Percentiles rank a stretch among this genome's conserved stretches.
Conservation (phyloP, 1,284 basidiomycete genomes). For the Pyrrhoderma noxium region DNA sequence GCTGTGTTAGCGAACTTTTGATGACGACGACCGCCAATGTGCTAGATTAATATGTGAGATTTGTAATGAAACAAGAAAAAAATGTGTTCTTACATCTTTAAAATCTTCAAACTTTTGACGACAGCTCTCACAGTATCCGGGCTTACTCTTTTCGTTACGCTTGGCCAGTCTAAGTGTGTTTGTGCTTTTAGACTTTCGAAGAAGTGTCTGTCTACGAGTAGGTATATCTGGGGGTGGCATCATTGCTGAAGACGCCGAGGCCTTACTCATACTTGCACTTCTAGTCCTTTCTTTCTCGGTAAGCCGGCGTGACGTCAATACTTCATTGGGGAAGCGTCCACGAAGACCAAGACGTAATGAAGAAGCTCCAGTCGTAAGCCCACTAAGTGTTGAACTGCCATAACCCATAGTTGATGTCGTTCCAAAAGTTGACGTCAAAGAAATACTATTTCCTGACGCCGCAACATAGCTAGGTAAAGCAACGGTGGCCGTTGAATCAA, state of each 20-base stretch:
- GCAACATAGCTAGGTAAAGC: slow-evolving; percentile 60
- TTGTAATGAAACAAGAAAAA: slow-evolving; percentile 3
- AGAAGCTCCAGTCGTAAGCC: slow-evolving; percentile 18
- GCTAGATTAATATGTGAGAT: slow-evolving; percentile 40
- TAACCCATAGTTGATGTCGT: slow-evolving; percentile 68
- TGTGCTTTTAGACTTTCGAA: slow-evolving; percentile 72
- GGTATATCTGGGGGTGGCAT: slow-evolving; percentile 58
- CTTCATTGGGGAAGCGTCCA: slow-evolving; percentile 53
- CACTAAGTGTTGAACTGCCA: slow-evolving; percentile 34
- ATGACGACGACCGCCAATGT: slow-evolving; percentile 72
- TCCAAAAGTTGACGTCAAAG: slow-evolving; percentile 82
- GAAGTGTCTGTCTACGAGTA: slow-evolving; percentile 37
- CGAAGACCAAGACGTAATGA: slow-evolving; percentile 47
- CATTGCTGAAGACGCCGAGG: slow-evolving; percentile 36
- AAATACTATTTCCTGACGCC: slow-evolving; percentile 92
- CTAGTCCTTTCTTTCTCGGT: slow-evolving; percentile 24
- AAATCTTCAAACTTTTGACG: slow-evolving; percentile 89
- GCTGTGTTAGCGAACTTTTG: slow-evolving; percentile 80
- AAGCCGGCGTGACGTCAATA: slow-evolving; percentile 54
- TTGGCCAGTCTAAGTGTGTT: slow-evolving; percentile 67
- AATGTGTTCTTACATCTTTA: slow-evolving; percentile 49
- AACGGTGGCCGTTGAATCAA: slow-evolving; percentile 57
- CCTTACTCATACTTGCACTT: slow-evolving; percentile 30
- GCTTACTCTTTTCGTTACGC: slow-evolving; percentile 81
- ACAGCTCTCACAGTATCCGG: slow-evolving; percentile 98